Evolutionary conservation across 495 filamentous ascomycete species (phyloP).

Genomic region (Cercophora samala): DNA sequence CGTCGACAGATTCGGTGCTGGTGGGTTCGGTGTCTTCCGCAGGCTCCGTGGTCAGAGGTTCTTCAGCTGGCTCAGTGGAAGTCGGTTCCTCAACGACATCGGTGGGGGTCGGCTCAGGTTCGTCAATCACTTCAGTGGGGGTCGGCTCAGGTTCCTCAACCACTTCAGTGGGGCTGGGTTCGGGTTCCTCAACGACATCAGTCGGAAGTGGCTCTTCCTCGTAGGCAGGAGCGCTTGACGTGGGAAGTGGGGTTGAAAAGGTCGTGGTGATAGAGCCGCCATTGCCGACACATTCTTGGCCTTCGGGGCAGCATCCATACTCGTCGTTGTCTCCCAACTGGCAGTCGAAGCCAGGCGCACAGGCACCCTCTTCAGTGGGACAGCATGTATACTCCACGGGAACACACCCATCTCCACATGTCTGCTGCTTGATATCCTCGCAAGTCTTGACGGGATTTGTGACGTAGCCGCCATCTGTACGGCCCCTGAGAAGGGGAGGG

Average conservation of each 20-base stretch:
- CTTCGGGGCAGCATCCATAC: slow-evolving; percentile 14
- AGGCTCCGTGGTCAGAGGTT: neutral
- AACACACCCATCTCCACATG: slow-evolving; percentile 13
- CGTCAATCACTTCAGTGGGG: neutral
- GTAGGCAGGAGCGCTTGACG: neutral
- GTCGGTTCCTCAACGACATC: neutral
- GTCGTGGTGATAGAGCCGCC: slow-evolving; percentile 7
- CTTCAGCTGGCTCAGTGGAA: neutral
- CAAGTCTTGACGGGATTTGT: neutral
- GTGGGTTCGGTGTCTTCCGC: neutral
- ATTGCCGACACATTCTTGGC: slow-evolving; percentile 10
- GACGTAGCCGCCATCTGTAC: neutral
- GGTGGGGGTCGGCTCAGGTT: neutral
- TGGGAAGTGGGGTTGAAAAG: neutral
- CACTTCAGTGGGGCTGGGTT: neutral
- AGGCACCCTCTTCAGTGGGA: neutral
- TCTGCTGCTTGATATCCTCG: slow-evolving; percentile 6
- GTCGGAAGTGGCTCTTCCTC: neutral
- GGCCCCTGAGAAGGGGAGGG: neutral
- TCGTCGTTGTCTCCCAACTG: slow-evolving; percentile 5
- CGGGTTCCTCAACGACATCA: neutral
- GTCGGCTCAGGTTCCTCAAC: neutral
- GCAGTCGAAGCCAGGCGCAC: neutral
- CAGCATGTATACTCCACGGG: slow-evolving; percentile 12
- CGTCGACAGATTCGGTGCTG: neutral